Evolutionary conservation across 176 grass and related monocot species (phyloP), one percentile per base, ranked within the genome.

Genomic region (Musa itinerans): DNA sequence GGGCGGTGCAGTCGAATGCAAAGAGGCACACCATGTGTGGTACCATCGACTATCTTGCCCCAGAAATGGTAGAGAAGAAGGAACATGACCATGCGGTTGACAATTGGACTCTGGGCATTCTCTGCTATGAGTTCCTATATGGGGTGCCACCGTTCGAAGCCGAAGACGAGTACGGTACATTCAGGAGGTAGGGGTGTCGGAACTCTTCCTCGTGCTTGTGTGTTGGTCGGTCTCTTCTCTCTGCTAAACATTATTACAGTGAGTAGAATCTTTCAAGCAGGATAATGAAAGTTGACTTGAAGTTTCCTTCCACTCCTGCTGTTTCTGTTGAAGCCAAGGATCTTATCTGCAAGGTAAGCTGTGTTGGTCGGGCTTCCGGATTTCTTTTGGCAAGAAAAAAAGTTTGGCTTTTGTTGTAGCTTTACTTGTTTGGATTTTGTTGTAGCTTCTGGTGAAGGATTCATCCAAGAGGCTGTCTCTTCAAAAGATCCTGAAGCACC

Each of bases 21-120:
- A 99, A 99, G 74, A 83, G 95, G 0, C 86, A 94, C 69, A 99
- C 95, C 67, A 86, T 99, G 61, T 99, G 90, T 80, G 95, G 95
- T 15, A 99, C 95, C 17, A 86, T 94, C 2, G 95, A 99, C 76
- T 99, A 94, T 71, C 86, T 94, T 53, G 90, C 95, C 76, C 95
- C 90, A 43, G 95, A 99, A 78, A 89, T 99, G 95, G 52, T 89
- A 62, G 90, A 99, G 80, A 99, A 91, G 78, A 99, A 77, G 64
- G 84, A 91, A 19, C 95, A 99, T 4, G 95, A 89, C 71, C 62
- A 99, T 78, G 88, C 88, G n/a, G 90, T 99, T 48, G 90, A 99
- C 69, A 94, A 94, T 73, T 99, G 95, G 90, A 99, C 90, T 51
- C 54, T 97, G 63, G 90, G 93, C 49, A 89, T 97, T 78, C 79